phyloP scores from a whole-genome alignment of 2,329 filamentous ascomycete genomes.

The Aureobasidium sp. region DNA sequence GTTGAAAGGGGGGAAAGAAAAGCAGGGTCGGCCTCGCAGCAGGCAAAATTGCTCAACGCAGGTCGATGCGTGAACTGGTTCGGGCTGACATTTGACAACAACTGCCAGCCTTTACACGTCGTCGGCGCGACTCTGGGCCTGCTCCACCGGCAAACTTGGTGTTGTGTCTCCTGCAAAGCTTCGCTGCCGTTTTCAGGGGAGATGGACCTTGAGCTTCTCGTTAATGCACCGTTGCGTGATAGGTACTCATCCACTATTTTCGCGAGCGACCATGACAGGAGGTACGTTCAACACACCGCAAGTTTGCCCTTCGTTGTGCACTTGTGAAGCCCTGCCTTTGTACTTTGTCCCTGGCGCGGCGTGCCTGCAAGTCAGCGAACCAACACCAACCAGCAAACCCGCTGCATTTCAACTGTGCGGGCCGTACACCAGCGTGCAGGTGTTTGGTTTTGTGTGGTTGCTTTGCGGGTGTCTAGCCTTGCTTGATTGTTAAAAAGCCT shows the following conservation, averaged over 20 bases:
- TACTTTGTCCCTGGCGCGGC: neutral
- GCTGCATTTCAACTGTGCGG: constrained; percentile 10
- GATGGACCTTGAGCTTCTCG: neutral
- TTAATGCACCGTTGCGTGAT: constrained; percentile 5
- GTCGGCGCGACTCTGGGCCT: neutral
- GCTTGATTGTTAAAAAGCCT: neutral
- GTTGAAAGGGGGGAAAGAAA: constrained; percentile 5
- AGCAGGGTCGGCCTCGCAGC: constrained; percentile 1
- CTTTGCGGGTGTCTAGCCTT: neutral
- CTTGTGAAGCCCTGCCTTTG: neutral
- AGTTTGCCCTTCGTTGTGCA: neutral
- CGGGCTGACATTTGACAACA: constrained; percentile 1
- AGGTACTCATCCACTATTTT: neutral
- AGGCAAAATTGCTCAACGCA: neutral
- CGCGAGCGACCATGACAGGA: neutral
- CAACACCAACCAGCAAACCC: neutral
- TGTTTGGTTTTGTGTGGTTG: neutral
- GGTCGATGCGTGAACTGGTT: constrained; percentile 2
- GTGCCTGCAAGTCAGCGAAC: neutral
- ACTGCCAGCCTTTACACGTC: neutral
- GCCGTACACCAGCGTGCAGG: constrained; percentile 3
- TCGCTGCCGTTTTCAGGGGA: constrained; percentile 10
- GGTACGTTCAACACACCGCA: constrained; percentile 2
- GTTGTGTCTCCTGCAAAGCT: neutral
- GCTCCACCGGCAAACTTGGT: neutral